A percentile compares a stretch with the other conserved stretches of the same genome.
Evolutionary conservation across 2,329 filamentous ascomycete species (phyloP).

Genomic region (Colletotrichum lindemuthianum): DNA sequence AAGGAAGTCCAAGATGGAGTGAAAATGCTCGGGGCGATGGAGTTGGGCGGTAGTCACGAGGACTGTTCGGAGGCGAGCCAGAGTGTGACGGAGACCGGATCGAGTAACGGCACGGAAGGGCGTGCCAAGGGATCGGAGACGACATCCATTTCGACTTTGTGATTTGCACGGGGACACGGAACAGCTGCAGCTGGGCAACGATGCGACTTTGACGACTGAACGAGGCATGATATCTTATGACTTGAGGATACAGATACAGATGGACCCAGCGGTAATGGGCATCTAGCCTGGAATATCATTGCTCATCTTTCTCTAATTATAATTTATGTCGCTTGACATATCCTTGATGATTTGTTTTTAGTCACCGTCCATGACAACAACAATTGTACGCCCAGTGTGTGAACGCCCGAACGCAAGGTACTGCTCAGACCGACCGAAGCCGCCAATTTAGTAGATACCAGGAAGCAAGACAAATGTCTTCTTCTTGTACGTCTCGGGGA

Average conservation of each 20-base stretch:
- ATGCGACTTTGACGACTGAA: slow-evolving; percentile 33
- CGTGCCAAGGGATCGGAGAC: slow-evolving; percentile 50
- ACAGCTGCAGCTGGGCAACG: slow-evolving; percentile 32
- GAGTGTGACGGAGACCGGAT: slow-evolving; percentile 50
- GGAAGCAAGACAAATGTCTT: slow-evolving; percentile 89
- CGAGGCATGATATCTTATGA: slow-evolving; percentile 16
- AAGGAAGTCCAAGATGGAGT: slow-evolving; percentile 21
- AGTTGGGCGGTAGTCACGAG: slow-evolving; percentile 34
- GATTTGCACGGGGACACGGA: not conserved
- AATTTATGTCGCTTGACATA: slow-evolving; percentile 3
- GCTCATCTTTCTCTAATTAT: slow-evolving; percentile 15
- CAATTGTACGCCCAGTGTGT: too few species aligned
- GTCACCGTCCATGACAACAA: not conserved
- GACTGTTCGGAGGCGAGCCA: slow-evolving; percentile 50
- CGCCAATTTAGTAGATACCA: slow-evolving; percentile 63
- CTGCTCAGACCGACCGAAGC: too few species aligned
- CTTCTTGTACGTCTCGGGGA: slow-evolving; percentile 93
- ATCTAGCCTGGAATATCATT: not conserved
- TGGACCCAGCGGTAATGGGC: slow-evolving; percentile 9
- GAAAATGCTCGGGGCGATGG: slow-evolving; percentile 27
- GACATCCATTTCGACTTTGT: slow-evolving; percentile 47
- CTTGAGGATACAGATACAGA: not conserved
- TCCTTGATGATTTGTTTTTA: not conserved
- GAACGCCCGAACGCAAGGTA: too few species aligned
- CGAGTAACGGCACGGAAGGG: slow-evolving; percentile 46